These are phyloP conservation scores for Podosphaera xanthii DNA, from an alignment of 2,329 filamentous ascomycete species.

Conservation along the genomic window DNA sequence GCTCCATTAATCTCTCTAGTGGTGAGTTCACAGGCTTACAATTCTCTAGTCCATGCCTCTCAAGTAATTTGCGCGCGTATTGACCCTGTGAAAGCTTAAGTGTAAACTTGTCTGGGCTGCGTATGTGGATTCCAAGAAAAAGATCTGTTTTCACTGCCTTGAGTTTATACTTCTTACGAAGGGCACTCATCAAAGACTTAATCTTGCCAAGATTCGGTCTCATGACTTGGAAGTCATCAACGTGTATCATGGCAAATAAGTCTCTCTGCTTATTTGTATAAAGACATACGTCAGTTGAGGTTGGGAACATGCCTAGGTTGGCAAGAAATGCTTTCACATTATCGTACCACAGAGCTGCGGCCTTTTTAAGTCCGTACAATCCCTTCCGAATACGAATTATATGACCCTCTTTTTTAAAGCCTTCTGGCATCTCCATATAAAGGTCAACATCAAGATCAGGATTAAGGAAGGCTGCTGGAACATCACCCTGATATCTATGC, in stretches of 20 bases:
- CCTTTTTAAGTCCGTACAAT: background rate
- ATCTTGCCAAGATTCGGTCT: background rate
- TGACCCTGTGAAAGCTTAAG: background rate
- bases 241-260: background rate
- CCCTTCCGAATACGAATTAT: background rate
- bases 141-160: background rate
- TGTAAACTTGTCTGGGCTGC: background rate
- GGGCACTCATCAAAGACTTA: background rate
- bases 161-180: background rate
- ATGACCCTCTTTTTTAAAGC: background rate
- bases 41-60: background rate
- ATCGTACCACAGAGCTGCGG: background rate
- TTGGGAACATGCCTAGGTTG: background rate
- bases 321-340: background rate
- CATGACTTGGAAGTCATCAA: background rate
- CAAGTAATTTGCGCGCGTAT: background rate
- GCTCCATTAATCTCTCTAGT: background rate
- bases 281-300: background rate
- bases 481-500: background rate
- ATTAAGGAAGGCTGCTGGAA: background rate
- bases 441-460: background rate
- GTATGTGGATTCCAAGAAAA: background rate
- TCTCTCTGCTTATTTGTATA: background rate
- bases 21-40: background rate
- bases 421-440: background rate